phyloP scores from a whole-genome alignment of 2,329 filamentous ascomycete species.

The Aureobasidium sp. region DNA sequence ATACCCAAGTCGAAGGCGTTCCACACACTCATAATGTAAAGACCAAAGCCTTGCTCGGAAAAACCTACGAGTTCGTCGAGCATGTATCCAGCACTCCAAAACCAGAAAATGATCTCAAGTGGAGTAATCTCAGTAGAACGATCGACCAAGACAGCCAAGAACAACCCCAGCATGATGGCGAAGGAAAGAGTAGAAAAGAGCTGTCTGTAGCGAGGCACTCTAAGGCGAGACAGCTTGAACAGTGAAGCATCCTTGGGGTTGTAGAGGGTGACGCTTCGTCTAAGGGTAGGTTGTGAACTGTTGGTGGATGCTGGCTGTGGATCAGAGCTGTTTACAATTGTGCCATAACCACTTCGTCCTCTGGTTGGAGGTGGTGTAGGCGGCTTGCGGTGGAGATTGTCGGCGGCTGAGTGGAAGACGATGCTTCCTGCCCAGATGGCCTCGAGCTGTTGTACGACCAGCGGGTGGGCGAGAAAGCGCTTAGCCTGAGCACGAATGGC shows the following conservation, averaged over 20 bases:
- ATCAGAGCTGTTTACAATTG: background rate
- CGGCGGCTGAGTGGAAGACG: constrained; percentile 83
- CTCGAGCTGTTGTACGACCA: constrained; percentile 91
- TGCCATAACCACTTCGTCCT: constrained; percentile 2
- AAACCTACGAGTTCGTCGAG: constrained; percentile 92
- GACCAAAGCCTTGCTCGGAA: constrained; percentile 90
- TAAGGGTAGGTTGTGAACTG: background rate
- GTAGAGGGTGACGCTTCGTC: constrained; percentile 77
- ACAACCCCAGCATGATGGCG: constrained; percentile 74
- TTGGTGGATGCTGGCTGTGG: background rate
- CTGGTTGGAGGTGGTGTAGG: constrained; percentile 24
- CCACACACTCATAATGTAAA: constrained; percentile 98
- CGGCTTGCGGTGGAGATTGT: constrained; percentile 65
- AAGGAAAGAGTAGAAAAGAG: constrained; percentile 84
- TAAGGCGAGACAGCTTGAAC: constrained; percentile 82
- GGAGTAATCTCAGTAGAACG: constrained; percentile 73
- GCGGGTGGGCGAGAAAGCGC: constrained; percentile 80
- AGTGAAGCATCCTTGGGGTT: constrained; percentile 83
- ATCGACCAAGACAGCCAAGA: constrained; percentile 70
- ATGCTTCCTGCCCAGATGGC: constrained; percentile 96
- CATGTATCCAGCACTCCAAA: constrained; percentile 97
- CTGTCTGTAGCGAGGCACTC: constrained; percentile 86
- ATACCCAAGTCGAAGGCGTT: constrained; percentile 93
- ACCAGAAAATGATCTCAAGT: constrained; percentile 87
- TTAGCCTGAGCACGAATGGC: constrained; percentile 90